A percentile compares a stretch with the other conserved stretches of the same genome.
phyloP scores from a whole-genome alignment of 2,329 filamentous ascomycete species.

The Rutstroemia sp. region DNA sequence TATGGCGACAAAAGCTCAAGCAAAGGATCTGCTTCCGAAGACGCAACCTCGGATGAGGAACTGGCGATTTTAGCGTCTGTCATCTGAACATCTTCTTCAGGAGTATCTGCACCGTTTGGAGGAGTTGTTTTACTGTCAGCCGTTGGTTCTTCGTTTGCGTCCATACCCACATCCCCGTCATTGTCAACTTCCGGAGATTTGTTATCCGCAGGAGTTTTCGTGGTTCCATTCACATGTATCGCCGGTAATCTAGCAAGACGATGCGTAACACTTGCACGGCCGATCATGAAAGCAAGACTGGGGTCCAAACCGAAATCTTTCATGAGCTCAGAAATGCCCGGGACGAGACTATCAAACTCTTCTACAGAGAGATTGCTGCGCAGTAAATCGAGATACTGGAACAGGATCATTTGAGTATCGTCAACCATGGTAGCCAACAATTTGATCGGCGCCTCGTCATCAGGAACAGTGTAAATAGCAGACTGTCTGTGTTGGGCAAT shows the following conservation, averaged over 20 bases:
- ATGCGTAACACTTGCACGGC: constrained; percentile 64
- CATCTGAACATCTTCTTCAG: constrained; percentile 34
- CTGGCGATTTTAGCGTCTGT: constrained; percentile 27
- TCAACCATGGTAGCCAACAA: constrained; percentile 82
- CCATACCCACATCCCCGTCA: constrained; percentile 47
- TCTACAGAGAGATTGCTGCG: constrained; percentile 68
- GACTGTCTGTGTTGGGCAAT: constrained; percentile 84
- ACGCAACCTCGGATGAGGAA: constrained; percentile 32
- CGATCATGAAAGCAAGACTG: constrained; percentile 77
- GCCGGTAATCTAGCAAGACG: constrained; percentile 38
- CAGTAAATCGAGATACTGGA: constrained; percentile 84
- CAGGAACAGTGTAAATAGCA: constrained; percentile 69
- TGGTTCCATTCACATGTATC: constrained; percentile 17
- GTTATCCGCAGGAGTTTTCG: constrained; percentile 10
- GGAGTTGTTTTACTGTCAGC: constrained; percentile 14
- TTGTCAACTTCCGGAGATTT: constrained; percentile 32
- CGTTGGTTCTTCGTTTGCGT: background rate
- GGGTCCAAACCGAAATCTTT: constrained; percentile 72
- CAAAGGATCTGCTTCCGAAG: constrained; percentile 38
- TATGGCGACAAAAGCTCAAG: constrained; percentile 68
- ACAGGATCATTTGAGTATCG: constrained; percentile 77
- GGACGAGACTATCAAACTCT: constrained; percentile 73
- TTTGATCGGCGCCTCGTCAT: constrained; percentile 76
- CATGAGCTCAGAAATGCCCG: constrained; percentile 66
- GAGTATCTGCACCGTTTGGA: constrained; percentile 13